Evolutionary conservation across 2,329 filamentous ascomycete genomes (phyloP).

Genomic region (Diaporthe velutina): DNA sequence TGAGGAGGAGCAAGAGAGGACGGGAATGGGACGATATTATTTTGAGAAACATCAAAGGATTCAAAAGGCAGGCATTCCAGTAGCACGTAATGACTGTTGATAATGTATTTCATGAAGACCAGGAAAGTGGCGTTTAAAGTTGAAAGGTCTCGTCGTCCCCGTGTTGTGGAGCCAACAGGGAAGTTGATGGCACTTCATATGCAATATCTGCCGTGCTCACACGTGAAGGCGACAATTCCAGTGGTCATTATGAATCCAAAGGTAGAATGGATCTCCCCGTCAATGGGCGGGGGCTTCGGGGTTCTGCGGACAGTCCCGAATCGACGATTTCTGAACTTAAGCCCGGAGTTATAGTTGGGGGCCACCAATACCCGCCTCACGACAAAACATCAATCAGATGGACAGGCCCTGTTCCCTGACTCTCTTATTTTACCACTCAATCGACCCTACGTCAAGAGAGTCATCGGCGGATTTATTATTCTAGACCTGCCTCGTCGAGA

Average conservation of each 20-base stretch:
- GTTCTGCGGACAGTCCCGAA: constrained; percentile 14
- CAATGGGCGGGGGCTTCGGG: constrained; percentile 9
- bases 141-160: no score
- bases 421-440: neutral
- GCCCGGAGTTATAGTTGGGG: constrained; percentile 26
- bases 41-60: neutral
- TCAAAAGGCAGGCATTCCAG: neutral
- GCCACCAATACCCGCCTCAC: constrained; percentile 30
- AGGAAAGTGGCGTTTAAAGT: neutral
- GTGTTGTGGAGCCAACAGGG: neutral
- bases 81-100: constrained; percentile 28
- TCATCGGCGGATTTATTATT: neutral
- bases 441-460: neutral
- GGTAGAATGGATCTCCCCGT: constrained; percentile 10
- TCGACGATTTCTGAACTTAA: constrained; percentile 17
- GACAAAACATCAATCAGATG: constrained; percentile 6
- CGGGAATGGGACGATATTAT: neutral
- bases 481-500: neutral
- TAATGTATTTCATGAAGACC: constrained; percentile 28
- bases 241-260: neutral
- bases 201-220: neutral
- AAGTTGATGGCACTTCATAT: constrained; percentile 27
- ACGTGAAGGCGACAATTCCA: neutral
- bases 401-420: constrained; percentile 13
- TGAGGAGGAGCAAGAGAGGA: constrained; percentile 6